These are phyloP conservation scores for Biancaea sappan DNA, from an alignment of 306 rosid genomes.

Conservation along the genomic window DNA sequence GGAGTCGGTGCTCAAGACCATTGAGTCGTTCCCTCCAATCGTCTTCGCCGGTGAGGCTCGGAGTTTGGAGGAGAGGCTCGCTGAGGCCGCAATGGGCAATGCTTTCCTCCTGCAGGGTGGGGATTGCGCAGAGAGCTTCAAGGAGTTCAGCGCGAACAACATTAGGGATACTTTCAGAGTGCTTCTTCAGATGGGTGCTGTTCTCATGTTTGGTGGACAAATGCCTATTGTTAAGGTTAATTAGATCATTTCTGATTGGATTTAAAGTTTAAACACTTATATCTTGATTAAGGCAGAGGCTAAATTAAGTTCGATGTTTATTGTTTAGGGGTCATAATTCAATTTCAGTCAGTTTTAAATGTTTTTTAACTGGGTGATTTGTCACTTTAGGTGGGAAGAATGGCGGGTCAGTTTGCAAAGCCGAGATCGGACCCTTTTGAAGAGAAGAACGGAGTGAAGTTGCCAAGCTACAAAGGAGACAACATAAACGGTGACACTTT, in stretches of 20 bases:
- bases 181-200: constrained; percentile 75
- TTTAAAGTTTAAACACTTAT: neutral
- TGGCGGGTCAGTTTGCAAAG: constrained; percentile 85
- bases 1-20: constrained; percentile 54
- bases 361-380: neutral
- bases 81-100: constrained; percentile 71
- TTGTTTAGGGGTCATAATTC: neutral
- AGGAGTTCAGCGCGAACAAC: constrained; percentile 74
- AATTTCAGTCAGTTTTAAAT: neutral
- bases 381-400: constrained; percentile 68
- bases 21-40: constrained; percentile 70
- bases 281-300: neutral
- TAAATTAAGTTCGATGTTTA: neutral
- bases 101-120: constrained; percentile 79
- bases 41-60: constrained; percentile 85
- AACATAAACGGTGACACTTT: constrained; percentile 69
- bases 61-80: constrained; percentile 67
- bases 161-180: constrained; percentile 73
- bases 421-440: constrained; percentile 56
- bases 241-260: neutral
- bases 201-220: constrained; percentile 83
- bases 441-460: constrained; percentile 63
- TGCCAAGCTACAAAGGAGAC: constrained; percentile 72
- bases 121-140: constrained; percentile 79
- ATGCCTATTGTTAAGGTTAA: constrained; percentile 73